Base-by-base conservation (phyloP, 2,329 filamentous ascomycete genomes). In the Paracamarosporium sp. region DNA sequence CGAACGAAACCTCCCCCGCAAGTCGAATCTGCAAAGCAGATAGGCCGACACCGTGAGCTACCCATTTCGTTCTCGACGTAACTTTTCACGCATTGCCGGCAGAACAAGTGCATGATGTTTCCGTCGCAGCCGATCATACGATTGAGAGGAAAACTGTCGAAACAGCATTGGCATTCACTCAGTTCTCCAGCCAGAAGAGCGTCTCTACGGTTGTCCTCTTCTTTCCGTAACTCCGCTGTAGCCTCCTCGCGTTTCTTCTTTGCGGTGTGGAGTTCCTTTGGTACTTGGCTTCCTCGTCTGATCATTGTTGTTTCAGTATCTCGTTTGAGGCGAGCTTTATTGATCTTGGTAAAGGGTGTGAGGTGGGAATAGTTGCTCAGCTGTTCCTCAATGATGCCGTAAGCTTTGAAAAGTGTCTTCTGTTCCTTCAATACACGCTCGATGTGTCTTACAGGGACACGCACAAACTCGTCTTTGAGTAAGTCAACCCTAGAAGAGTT, bases 111-210 rank as follows among this genome's bases (percentile, higher is more conserved):
- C 1, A 77, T 63, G 0, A 71, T 65, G 0, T 83, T 80, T 15
- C 83, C 86, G 50, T 86, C 77, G 72, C 92, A 96, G 61, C 85
- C 80, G 1, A 91, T 83, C 79, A 91, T 86, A 46, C 87, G 83
- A 64, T 91, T 90, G 44, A 87, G 74, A 1, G 90, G 83, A 48
- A 82, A 81, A 4, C 92, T 87, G 6, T 81, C 80, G 67, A 85
- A 95, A 74, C 92, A 96, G 68, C 90, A 92, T 41, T 82, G 83
- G 65, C 79, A 96, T 64, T 94, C 90, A 11, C 81, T 75, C 38
- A 89, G 79, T 17, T 84, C 81, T 0, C 87, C 63, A 20, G 62
- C 63, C 38, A 52, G 57, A 15, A 63, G 52, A 15, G 74, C 72
- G 50, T 51, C 50, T 11, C 58, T 45, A 13, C 77, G 57, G 45